phyloP scores from a whole-genome alignment of 257 asterid species.

The Knoxia roxburghii region DNA sequence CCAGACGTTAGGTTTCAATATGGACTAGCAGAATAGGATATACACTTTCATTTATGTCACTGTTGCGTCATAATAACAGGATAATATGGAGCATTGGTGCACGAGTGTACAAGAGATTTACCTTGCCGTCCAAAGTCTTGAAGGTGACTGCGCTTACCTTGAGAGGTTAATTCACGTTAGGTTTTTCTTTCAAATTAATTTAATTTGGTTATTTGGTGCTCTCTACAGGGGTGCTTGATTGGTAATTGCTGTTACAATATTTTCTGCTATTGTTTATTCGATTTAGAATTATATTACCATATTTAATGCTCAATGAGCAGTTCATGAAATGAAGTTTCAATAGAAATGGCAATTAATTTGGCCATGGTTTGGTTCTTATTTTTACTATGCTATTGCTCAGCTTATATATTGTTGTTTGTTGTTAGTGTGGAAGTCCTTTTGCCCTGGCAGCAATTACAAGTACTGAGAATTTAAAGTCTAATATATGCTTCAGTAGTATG shows the following conservation, averaged over 20 bases:
- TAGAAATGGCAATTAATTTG: neutral
- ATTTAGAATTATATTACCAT: neutral
- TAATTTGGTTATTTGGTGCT: neutral
- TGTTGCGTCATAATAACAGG: constrained; percentile 40
- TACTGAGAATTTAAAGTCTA: neutral
- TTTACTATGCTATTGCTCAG: neutral
- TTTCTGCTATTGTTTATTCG: neutral
- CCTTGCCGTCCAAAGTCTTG: constrained; percentile 64
- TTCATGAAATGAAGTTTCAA: neutral
- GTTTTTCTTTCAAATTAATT: neutral
- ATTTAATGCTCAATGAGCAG: neutral
- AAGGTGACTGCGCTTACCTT: constrained; percentile 41
- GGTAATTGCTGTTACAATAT: neutral
- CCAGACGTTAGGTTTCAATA: neutral
- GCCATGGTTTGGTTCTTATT: neutral
- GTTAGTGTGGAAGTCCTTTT: neutral
- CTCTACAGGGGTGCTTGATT: neutral
- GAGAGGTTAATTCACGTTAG: neutral
- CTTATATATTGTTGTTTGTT: neutral
- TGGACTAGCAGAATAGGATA: neutral
- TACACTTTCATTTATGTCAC: constrained; percentile 8
- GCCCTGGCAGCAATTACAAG: neutral
- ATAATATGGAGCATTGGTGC: constrained; percentile 91
- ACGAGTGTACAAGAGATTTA: constrained; percentile 74
- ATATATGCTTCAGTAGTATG: neutral